Conservation (phyloP, 2,329 filamentous ascomycete genomes). For the Ascochyta rabiei region DNA sequence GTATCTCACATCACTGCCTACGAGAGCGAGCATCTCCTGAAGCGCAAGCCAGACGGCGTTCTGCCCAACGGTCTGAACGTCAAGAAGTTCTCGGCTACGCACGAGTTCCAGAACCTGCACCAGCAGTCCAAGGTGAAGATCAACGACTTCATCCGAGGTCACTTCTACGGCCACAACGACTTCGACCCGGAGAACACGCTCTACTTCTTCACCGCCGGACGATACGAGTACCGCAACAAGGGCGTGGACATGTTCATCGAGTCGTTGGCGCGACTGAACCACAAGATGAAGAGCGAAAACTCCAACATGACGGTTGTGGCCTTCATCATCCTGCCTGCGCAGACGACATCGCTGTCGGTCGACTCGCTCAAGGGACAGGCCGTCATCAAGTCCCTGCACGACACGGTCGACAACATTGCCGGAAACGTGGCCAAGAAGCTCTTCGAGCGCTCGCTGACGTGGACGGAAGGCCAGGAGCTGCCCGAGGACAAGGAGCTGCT, state of each 20-base stretch:
- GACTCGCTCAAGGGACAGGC: constrained; percentile 96
- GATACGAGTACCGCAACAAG: constrained; percentile 98
- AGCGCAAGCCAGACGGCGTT: constrained; percentile 96
- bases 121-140: constrained; percentile 98
- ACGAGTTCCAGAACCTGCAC: constrained; percentile 98
- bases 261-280: constrained; percentile 90
- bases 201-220: constrained; percentile 95
- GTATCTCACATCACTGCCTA: constrained; percentile 99
- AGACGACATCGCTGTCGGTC: constrained; percentile 92
- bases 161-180: constrained; percentile 98
- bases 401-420: constrained; percentile 92
- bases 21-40: constrained; percentile 95
- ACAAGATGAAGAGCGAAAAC: constrained; percentile 81
- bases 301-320: constrained; percentile 95
- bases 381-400: constrained; percentile 92
- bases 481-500: constrained; percentile 98
- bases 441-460: constrained; percentile 91
- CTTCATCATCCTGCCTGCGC: constrained; percentile 98
- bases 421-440: constrained; percentile 89
- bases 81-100: constrained; percentile 96
- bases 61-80: constrained; percentile 97
- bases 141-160: constrained; percentile 94
- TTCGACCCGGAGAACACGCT: constrained; percentile 96
- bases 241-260: constrained; percentile 99
- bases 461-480: constrained; percentile 92